phyloP scores from a whole-genome alignment of 139 green algal genomes.

The Pseudopediastrum boryanum region DNA sequence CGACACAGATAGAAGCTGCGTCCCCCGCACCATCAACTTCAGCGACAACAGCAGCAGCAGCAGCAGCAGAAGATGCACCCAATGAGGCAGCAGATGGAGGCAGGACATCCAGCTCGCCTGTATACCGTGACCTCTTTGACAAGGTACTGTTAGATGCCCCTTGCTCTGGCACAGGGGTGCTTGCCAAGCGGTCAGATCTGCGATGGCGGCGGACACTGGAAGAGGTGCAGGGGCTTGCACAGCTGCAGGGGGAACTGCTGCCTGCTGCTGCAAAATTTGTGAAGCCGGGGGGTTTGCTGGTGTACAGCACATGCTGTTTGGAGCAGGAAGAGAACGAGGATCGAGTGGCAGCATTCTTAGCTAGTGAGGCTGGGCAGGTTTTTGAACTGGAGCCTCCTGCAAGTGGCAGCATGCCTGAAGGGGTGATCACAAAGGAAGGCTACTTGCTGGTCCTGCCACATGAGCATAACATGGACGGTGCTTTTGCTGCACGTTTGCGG shows the following conservation, averaged over 20 bases:
- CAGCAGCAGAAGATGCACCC: neutral
- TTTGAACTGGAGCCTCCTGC: slow-evolving; percentile 7
- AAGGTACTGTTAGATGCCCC: slow-evolving; percentile 89
- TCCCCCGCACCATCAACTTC: no score
- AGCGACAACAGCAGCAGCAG: slow-evolving; percentile 22
- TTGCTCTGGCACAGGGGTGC: slow-evolving; percentile 85
- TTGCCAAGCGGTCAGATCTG: slow-evolving; percentile 88
- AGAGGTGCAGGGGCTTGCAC: slow-evolving; percentile 63
- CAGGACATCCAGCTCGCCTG: neutral
- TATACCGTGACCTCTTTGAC: slow-evolving; percentile 56
- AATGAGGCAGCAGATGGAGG: slow-evolving; percentile 1
- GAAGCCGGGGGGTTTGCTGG: slow-evolving; percentile 79
- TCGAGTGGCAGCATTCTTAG: slow-evolving; percentile 39
- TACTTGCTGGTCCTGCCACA: slow-evolving; percentile 79
- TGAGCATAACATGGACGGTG: slow-evolving; percentile 81
- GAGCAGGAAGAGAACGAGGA: slow-evolving; percentile 72
- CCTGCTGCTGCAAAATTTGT: slow-evolving; percentile 72
- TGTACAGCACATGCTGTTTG: slow-evolving; percentile 89
- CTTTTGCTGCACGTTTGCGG: slow-evolving; percentile 67
- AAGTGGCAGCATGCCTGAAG: neutral
- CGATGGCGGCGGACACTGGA: slow-evolving; percentile 75
- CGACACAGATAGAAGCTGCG: no score
- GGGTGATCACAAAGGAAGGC: slow-evolving; percentile 9
- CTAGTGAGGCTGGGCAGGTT: neutral
- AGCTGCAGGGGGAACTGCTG: slow-evolving; percentile 71